Percentiles rank a stretch among this genome's conserved stretches.
These are phyloP conservation scores for Nothopassalora personata DNA, from an alignment of 2,329 filamentous ascomycete genomes.

Conservation along the genomic window DNA sequence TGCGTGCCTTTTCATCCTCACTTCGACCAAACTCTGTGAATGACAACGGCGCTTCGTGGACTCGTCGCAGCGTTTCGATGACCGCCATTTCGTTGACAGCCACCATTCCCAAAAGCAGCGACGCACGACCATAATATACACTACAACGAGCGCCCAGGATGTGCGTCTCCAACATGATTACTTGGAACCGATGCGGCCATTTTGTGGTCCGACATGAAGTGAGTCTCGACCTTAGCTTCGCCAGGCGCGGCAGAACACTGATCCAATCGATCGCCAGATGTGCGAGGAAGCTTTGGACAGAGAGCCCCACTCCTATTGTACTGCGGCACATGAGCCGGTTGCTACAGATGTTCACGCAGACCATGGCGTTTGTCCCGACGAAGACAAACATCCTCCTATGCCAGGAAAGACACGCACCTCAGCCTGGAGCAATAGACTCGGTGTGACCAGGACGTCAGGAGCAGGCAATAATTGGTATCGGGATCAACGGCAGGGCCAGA, in stretches of 20 bases:
- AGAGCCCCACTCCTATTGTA: constrained; percentile 14
- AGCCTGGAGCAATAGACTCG: constrained; percentile 12
- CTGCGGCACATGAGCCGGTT: constrained; percentile 13
- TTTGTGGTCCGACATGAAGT: constrained; percentile 12
- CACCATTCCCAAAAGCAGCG: not conserved
- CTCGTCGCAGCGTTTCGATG: not conserved
- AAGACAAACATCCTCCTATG: constrained; percentile 13
- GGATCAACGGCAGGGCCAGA: constrained; percentile 13
- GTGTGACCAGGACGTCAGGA: constrained; percentile 12
- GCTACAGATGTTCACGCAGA: constrained; percentile 14
- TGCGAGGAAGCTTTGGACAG: constrained; percentile 9
- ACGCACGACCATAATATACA: not conserved
- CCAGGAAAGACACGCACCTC: constrained; percentile 10
- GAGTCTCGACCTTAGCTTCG: not conserved
- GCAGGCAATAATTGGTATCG: constrained; percentile 17
- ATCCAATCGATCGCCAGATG: not conserved
- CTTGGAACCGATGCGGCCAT: constrained; percentile 16
- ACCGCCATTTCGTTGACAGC: not conserved
- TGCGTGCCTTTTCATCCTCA: not conserved
- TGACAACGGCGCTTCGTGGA: not conserved
- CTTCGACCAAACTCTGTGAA: not conserved
- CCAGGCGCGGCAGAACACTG: not conserved
- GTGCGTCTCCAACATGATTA: constrained; percentile 15
- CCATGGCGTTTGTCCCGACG: constrained; percentile 16
- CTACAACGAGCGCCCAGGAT: constrained; percentile 3